Percentiles rank a stretch among this genome's conserved stretches.
phyloP scores from a whole-genome alignment of 2,329 filamentous ascomycete genomes.

The Bipolaris victoriae region DNA sequence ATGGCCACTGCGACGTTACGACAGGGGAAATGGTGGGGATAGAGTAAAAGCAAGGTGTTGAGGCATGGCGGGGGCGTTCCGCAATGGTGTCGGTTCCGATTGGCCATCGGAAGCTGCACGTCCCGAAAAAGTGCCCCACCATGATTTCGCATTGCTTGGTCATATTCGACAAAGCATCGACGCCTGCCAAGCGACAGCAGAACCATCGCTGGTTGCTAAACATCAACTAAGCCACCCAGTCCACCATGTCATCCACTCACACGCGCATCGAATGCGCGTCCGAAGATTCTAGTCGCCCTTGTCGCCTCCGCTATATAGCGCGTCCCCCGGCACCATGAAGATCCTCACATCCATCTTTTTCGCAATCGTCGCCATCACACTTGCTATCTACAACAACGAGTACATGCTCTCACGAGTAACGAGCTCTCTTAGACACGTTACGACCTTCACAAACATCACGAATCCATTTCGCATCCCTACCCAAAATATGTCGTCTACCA shows the following conservation, averaged over 20 bases:
- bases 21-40: too few species aligned
- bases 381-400: constrained; percentile 48
- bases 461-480: constrained; percentile 31
- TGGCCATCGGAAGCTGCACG: constrained; percentile 12
- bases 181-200: constrained; percentile 13
- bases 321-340: constrained; percentile 43
- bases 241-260: constrained; percentile 24
- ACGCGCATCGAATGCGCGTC: constrained; percentile 18
- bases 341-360: constrained; percentile 51
- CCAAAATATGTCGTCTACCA: constrained; percentile 39
- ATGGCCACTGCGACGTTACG: too few species aligned
- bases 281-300: constrained; percentile 43
- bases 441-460: constrained; percentile 28
- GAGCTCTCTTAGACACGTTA: constrained; percentile 38
- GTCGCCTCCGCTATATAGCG: constrained; percentile 42
- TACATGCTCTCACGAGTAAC: constrained; percentile 52
- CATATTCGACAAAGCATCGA: constrained; percentile 28
- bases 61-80: not conserved
- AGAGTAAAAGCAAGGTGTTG: not conserved
- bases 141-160: constrained; percentile 26
- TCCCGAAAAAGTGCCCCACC: constrained; percentile 1
- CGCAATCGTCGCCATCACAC: constrained; percentile 50
- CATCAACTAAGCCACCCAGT: constrained; percentile 34
- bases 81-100: constrained; percentile 4
- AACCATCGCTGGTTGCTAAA: constrained; percentile 32